These are phyloP conservation scores for Gossypium laxum DNA, from an alignment of 441 rosid genomes.

Conservation along the genomic window DNA sequence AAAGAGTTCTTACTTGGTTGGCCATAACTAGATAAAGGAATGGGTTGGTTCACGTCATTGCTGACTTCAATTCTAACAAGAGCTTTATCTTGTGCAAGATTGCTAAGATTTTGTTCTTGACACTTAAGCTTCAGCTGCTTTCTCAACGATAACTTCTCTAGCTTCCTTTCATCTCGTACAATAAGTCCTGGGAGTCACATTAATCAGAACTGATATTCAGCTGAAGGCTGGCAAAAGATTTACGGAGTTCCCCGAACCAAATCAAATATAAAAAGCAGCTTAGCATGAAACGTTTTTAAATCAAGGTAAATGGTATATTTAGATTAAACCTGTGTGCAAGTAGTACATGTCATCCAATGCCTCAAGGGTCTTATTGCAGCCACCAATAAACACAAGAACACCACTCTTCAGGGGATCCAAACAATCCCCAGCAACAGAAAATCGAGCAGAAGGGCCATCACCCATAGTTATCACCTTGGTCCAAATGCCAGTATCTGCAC, in stretches of 20 bases:
- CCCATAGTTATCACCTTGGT: conserved; percentile 57
- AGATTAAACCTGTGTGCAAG: conserved; percentile 63
- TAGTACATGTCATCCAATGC: conserved; percentile 87
- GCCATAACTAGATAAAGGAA: conserved; percentile 32
- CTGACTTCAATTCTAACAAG: conserved; percentile 36
- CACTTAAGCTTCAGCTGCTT: conserved; percentile 87
- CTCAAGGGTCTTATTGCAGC: conserved; percentile 85
- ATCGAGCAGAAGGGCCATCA: conserved; percentile 85
- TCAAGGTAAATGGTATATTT: conserved; percentile 14
- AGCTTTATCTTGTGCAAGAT: conserved; percentile 42
- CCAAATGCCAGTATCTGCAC: conserved; percentile 72
- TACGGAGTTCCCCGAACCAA: conserved; percentile 6
- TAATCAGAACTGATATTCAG: conserved; percentile 9
- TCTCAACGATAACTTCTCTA: conserved; percentile 66
- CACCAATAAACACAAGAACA: conserved; percentile 72
- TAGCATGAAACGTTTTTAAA: conserved; percentile 9
- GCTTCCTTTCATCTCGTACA: conserved; percentile 42
- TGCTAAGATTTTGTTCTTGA: conserved; percentile 59
- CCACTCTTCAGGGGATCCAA: conserved; percentile 78
- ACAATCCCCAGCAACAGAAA: conserved; percentile 81
- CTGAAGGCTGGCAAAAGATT: conserved; percentile 5
- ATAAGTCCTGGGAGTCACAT: conserved; percentile 43
- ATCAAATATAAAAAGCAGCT: not conserved
- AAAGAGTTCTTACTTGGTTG: conserved; percentile 35
- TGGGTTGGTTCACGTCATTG: conserved; percentile 36